Evolutionary conservation across 768 basidiomycete species (phyloP).

Genomic region (Psilocybe tampanensis): DNA sequence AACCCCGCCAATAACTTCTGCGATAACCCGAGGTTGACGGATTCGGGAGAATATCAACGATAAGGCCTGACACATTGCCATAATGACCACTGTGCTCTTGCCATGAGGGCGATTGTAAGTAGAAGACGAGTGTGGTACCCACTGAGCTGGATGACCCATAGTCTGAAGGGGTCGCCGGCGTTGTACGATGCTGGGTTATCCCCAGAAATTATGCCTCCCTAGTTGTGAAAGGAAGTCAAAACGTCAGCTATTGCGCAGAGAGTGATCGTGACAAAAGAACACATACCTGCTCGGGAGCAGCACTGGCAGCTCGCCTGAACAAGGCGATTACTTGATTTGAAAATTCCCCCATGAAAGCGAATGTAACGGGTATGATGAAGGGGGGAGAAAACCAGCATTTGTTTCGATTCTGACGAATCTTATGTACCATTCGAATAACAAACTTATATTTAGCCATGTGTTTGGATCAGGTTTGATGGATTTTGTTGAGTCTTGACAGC

Average conservation of each 20-base stretch:
- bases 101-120: neutral
- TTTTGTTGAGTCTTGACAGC: too few relatives aligned
- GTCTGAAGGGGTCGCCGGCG: slow-evolving; percentile 62
- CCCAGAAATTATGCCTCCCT: slow-evolving; percentile 78
- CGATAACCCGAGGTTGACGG: slow-evolving; percentile 88
- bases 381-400: neutral
- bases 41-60: slow-evolving; percentile 64
- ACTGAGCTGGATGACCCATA: slow-evolving; percentile 83
- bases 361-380: slow-evolving; percentile 1
- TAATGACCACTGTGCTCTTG: slow-evolving; percentile 65
- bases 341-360: slow-evolving; percentile 49
- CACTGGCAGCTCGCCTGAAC: slow-evolving; percentile 35
- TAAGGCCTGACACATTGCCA: slow-evolving; percentile 76
- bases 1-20: slow-evolving; percentile 91
- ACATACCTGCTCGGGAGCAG: slow-evolving; percentile 50
- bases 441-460: too few relatives aligned
- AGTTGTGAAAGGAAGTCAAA: neutral
- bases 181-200: slow-evolving; percentile 69
- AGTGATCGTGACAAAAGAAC: neutral
- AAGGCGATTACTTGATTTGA: slow-evolving; percentile 37
- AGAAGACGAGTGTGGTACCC: slow-evolving; percentile 17
- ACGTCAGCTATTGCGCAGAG: neutral
- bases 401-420: neutral
- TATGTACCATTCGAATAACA: neutral
- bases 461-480: too few relatives aligned